phyloP scores from a whole-genome alignment of 2,329 filamentous ascomycete species.

The Fusarium chlamydosporum region DNA sequence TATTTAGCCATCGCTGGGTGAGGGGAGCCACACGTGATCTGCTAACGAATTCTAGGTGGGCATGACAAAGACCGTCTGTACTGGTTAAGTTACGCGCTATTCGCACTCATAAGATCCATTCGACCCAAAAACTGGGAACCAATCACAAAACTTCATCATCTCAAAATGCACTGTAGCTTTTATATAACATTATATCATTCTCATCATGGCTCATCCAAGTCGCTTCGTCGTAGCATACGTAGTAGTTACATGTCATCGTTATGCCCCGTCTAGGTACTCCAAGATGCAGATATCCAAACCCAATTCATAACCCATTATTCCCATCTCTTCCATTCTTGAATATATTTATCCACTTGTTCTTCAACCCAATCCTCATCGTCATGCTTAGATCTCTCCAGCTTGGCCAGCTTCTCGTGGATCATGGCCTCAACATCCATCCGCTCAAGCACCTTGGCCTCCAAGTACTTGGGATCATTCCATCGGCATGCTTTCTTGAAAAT shows the following conservation, averaged over 20 bases:
- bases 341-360: constrained; percentile 62
- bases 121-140: neutral
- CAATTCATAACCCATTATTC: constrained; percentile 58
- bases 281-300: constrained; percentile 38
- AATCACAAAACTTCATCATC: neutral
- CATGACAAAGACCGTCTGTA: constrained; percentile 19
- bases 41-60: too few relatives aligned
- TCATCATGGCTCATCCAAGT: constrained; percentile 37
- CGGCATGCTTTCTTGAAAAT: constrained; percentile 78
- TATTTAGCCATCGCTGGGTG: too few relatives aligned
- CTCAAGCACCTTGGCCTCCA: constrained; percentile 71
- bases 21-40: constrained; percentile 1
- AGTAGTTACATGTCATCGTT: constrained; percentile 41
- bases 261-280: constrained; percentile 37
- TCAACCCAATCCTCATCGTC: constrained; percentile 58
- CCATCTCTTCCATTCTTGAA: constrained; percentile 71
- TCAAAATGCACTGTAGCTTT: neutral
- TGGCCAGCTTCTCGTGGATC: constrained; percentile 68
- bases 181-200: constrained; percentile 35
- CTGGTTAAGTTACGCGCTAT: neutral
- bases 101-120: neutral
- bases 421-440: constrained; percentile 72
- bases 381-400: constrained; percentile 57
- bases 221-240: constrained; percentile 38
- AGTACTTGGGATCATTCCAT: constrained; percentile 74